These are phyloP conservation scores for Puccinia horiana DNA, from an alignment of 1,284 basidiomycete species.

Conservation along the genomic window DNA sequence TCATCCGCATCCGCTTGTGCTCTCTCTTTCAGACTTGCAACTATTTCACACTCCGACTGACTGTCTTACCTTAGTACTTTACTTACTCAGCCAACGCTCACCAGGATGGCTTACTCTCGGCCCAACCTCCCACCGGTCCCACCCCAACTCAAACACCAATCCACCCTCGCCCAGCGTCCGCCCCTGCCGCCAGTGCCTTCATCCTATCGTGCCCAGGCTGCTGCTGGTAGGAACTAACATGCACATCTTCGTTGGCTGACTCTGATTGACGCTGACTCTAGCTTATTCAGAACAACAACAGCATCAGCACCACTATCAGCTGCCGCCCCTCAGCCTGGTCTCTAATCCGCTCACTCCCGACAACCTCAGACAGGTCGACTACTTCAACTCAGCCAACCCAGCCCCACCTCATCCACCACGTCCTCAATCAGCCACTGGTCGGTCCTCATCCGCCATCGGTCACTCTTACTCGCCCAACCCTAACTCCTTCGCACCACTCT, in stretches of 20 bases:
- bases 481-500: background rate
- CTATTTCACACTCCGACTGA: background rate
- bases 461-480: background rate
- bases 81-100: background rate
- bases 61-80: background rate
- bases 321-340: background rate
- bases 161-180: background rate
- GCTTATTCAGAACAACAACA: background rate
- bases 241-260: background rate
- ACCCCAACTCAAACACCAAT: constrained; percentile 11
- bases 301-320: background rate
- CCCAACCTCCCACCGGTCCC: constrained; percentile 9
- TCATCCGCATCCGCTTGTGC: no score
- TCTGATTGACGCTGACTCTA: background rate
- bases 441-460: background rate
- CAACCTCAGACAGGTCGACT: background rate
- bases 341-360: background rate
- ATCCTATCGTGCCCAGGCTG: constrained; percentile 7
- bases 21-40: background rate
- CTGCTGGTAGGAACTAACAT: constrained; percentile 12
- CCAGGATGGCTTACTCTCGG: background rate
- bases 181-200: constrained; percentile 30
- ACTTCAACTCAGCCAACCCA: background rate
- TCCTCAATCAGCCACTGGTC: background rate
- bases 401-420: background rate